Evolutionary conservation across 2,329 filamentous ascomycete species (phyloP).

Genomic region (Venturia aucupariae): DNA sequence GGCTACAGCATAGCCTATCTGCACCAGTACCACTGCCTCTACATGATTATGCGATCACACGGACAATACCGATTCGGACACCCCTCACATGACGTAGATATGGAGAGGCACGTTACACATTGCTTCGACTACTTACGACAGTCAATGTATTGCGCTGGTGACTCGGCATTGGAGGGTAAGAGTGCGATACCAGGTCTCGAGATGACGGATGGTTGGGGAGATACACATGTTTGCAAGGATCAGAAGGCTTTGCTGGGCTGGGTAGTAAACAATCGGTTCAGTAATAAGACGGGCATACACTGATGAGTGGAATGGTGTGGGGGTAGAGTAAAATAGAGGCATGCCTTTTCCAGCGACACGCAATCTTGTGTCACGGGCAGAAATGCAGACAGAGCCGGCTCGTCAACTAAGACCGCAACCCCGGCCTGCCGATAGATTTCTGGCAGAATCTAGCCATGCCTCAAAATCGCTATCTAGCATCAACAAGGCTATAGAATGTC

Average conservation of each 20-base stretch:
- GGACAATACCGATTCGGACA: neutral
- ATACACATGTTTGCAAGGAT: conserved; percentile 15
- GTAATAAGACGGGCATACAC: conserved; percentile 13
- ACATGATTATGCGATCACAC: conserved; percentile 11
- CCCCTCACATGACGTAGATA: neutral
- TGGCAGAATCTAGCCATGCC: no score
- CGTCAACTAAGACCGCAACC: no score
- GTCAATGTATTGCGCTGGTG: conserved; percentile 9
- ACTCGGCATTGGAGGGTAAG: conserved; percentile 12
- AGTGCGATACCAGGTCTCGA: conserved; percentile 5
- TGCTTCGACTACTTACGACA: conserved; percentile 15
- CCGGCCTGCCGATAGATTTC: no score
- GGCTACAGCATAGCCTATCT: conserved; percentile 15
- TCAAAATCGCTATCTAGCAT: no score
- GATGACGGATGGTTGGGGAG: conserved; percentile 15
- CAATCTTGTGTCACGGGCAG: no score
- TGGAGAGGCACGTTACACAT: conserved; percentile 14
- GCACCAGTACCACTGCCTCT: conserved; percentile 15
- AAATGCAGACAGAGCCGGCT: no score
- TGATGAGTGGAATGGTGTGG: neutral
- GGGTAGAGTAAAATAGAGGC: no score
- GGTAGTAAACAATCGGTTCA: conserved; percentile 13
- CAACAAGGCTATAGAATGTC: no score
- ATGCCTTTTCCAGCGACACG: no score
- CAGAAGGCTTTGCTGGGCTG: neutral